A percentile compares a stretch with the other conserved stretches of the same genome.
These are phyloP conservation scores for Phanerochaete sordida DNA, from an alignment of 768 basidiomycete species.

Conservation along the genomic window DNA sequence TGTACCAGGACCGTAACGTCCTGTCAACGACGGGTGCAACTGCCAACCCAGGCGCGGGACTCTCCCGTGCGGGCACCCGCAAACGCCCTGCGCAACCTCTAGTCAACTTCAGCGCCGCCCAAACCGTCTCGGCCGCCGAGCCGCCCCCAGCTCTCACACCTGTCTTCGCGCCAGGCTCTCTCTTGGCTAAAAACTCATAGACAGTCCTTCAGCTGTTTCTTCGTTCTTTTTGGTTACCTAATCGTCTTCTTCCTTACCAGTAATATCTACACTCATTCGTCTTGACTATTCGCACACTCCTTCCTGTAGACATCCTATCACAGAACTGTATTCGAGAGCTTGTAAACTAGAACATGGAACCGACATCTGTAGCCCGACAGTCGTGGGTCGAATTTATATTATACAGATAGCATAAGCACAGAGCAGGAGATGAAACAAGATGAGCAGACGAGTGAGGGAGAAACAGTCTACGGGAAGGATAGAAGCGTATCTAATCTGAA, in stretches of 20 bases:
- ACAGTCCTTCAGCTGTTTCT: not conserved
- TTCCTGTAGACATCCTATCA: conserved; percentile 1
- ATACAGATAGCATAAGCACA: conserved; percentile 4
- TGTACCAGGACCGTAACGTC: conserved; percentile 76
- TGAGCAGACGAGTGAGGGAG: not conserved
- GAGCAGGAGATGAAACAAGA: not conserved
- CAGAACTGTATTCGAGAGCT: conserved; percentile 3
- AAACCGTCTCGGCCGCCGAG: conserved; percentile 20
- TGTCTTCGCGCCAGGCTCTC: conserved; percentile 73
- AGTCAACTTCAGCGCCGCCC: conserved; percentile 41
- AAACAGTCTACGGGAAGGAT: not conserved
- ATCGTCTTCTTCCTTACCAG: not conserved
- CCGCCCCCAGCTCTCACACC: conserved; percentile 29
- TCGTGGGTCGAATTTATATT: not conserved
- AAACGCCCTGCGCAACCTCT: conserved; percentile 45
- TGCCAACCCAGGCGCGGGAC: conserved; percentile 23
- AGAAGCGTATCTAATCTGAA: conserved; percentile 27
- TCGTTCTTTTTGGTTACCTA: not conserved
- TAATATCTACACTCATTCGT: not conserved
- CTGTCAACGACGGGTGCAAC: conserved; percentile 45
- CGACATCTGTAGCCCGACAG: not conserved
- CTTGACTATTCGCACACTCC: not conserved
- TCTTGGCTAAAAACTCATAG: conserved; percentile 48
- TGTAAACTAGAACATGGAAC: not conserved
- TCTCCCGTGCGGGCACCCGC: conserved; percentile 35